phyloP scores from a whole-genome alignment of 2,329 filamentous ascomycete species.

The Neoascochyta sp. region DNA sequence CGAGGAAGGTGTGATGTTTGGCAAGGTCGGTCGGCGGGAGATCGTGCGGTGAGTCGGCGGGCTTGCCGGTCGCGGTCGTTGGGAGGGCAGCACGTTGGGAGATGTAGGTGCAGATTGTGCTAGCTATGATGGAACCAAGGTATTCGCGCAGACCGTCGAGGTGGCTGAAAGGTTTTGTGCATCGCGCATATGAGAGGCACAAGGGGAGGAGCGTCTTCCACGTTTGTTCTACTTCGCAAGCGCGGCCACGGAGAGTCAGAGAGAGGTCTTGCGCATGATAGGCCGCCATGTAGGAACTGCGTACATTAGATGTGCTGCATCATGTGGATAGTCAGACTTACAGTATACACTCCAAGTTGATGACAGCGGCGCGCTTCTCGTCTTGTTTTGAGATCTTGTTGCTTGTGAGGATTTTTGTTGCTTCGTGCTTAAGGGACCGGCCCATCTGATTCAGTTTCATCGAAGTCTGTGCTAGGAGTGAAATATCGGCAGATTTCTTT shows the following conservation, averaged over 20 bases:
- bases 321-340: too few species aligned
- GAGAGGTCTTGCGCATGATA: slow-evolving; percentile 34
- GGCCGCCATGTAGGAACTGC: slow-evolving; percentile 39
- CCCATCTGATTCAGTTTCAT: slow-evolving; percentile 42
- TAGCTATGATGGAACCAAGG: slow-evolving; percentile 40
- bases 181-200: slow-evolving; percentile 28
- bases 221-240: slow-evolving; percentile 32
- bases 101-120: slow-evolving; percentile 35
- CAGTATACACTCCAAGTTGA: slow-evolving; percentile 46
- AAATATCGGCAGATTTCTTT: slow-evolving; percentile 32
- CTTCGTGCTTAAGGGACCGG: slow-evolving; percentile 46
- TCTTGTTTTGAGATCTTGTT: slow-evolving; percentile 30
- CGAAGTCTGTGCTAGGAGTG: slow-evolving; percentile 39
- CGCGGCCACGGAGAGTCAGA: slow-evolving; percentile 27
- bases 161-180: slow-evolving; percentile 33
- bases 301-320: too few species aligned
- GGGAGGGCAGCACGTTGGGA: slow-evolving; percentile 20
- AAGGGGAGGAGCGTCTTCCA: slow-evolving; percentile 40
- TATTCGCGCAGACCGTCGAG: slow-evolving; percentile 43
- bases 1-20: slow-evolving; percentile 17
- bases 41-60: slow-evolving; percentile 31
- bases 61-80: slow-evolving; percentile 12
- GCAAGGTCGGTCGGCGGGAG: slow-evolving; percentile 19
- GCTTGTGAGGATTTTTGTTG: slow-evolving; percentile 33
- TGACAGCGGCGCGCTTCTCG: slow-evolving; percentile 40